Evolutionary conservation across 106 monocot genomes (phyloP).

Genomic region (Amphibolis antarctica): DNA sequence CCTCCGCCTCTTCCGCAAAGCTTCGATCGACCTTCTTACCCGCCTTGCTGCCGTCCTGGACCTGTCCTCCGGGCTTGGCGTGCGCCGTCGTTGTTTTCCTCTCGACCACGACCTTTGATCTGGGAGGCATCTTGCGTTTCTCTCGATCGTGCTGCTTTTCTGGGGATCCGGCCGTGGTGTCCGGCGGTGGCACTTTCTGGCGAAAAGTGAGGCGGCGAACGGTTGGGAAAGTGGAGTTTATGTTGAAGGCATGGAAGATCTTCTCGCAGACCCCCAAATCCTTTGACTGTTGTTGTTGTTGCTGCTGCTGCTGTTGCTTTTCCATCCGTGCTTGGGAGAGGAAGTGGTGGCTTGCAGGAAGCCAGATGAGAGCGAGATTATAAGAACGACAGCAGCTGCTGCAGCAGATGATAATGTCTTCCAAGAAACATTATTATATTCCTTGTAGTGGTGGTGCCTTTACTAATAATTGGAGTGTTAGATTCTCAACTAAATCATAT

Average conservation of each 20-base stretch:
- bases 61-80: background rate
- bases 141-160: background rate
- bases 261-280: slow-evolving; percentile 6
- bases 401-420: too few relatives aligned
- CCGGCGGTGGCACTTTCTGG: background rate
- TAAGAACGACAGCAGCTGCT: too few relatives aligned
- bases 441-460: too few relatives aligned
- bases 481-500: too few relatives aligned
- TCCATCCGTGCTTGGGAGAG: background rate
- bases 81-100: too few relatives aligned
- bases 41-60: background rate
- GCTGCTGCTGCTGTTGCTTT: background rate
- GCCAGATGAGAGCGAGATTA: too few relatives aligned
- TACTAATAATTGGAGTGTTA: too few relatives aligned
- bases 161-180: background rate
- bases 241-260: slow-evolving; percentile 11
- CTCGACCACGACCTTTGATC: too few relatives aligned
- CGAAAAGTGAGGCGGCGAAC: slow-evolving; percentile 7
- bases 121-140: too few relatives aligned
- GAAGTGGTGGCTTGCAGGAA: too few relatives aligned
- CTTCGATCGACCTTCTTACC: background rate
- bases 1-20: background rate
- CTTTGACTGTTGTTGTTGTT: background rate
- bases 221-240: slow-evolving; percentile 3
- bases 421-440: too few relatives aligned